A percentile compares a stretch with the other conserved stretches of the same genome.
These are phyloP conservation scores for Pseudovirgaria hyperparasitica DNA, from an alignment of 2,329 filamentous ascomycete species.

Conservation along the genomic window DNA sequence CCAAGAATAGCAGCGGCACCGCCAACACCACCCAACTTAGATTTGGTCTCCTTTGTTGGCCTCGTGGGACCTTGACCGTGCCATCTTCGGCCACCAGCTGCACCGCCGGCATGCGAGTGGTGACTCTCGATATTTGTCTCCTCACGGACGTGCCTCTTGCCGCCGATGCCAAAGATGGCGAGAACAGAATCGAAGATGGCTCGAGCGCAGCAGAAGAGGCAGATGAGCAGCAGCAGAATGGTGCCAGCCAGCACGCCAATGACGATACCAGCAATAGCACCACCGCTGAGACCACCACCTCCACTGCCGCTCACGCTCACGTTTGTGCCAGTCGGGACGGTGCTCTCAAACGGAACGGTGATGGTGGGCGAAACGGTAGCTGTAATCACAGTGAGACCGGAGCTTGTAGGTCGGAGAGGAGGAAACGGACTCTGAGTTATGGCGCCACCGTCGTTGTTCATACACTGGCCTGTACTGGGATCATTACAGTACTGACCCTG, in stretches of 20 bases:
- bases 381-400: constrained; percentile 39
- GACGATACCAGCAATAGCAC: constrained; percentile 71
- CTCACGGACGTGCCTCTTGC: constrained; percentile 36
- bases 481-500: constrained; percentile 56
- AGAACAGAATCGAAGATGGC: constrained; percentile 45
- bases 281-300: constrained; percentile 44
- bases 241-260: constrained; percentile 59
- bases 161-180: constrained; percentile 49
- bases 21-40: constrained; percentile 21
- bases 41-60: constrained; percentile 20
- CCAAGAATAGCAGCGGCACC: constrained; percentile 28
- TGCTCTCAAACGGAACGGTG: constrained; percentile 36
- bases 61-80: constrained; percentile 27
- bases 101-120: constrained; percentile 45
- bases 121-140: constrained; percentile 52
- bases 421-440: constrained; percentile 34
- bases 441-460: constrained; percentile 40
- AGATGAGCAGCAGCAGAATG: constrained; percentile 53
- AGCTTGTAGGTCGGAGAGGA: constrained; percentile 37
- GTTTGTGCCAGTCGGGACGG: constrained; percentile 40
- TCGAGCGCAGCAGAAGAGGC: constrained; percentile 54
- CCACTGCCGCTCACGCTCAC: constrained; percentile 21
- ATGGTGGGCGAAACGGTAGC: constrained; percentile 32
- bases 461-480: constrained; percentile 44
- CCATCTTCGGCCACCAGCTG: constrained; percentile 40